Evolutionary conservation across 148 eudicot species (phyloP).

Genomic region (Gaultheria prostrata): DNA sequence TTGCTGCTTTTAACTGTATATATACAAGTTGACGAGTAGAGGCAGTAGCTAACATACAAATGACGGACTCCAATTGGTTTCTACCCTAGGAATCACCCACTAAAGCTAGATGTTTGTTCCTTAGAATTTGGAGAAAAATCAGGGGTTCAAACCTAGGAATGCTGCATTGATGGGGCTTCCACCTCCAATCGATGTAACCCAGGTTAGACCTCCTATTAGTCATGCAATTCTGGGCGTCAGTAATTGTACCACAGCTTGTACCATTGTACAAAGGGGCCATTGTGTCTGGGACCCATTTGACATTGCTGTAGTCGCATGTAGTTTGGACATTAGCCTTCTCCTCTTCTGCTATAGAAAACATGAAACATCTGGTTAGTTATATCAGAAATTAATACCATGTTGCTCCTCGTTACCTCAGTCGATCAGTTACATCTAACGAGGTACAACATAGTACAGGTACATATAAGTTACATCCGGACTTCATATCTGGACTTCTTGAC

Average conservation of each 20-base stretch:
- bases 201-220: constrained; percentile 65
- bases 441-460: too few species aligned
- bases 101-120: constrained; percentile 76
- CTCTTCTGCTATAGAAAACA: not conserved
- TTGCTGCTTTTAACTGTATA: constrained; percentile 67
- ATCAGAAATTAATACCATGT: not conserved
- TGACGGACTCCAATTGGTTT: constrained; percentile 85
- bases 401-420: too few species aligned
- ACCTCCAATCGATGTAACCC: constrained; percentile 71
- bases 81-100: constrained; percentile 95
- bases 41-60: constrained; percentile 65
- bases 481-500: too few species aligned
- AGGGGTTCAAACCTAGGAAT: constrained; percentile 70
- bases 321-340: not conserved
- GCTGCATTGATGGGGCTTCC: constrained; percentile 67
- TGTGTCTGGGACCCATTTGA: constrained; percentile 52
- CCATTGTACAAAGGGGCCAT: constrained; percentile 75
- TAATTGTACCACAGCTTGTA: constrained; percentile 70
- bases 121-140: constrained; percentile 46
- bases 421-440: too few species aligned
- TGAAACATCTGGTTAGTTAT: not conserved
- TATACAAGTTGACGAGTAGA: constrained; percentile 54
- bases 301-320: constrained; percentile 1
- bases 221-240: constrained; percentile 79
- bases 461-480: too few species aligned